These are phyloP conservation scores for Ophiosphaerella narmari DNA, from an alignment of 2,329 filamentous ascomycete species.

Conservation along the genomic window DNA sequence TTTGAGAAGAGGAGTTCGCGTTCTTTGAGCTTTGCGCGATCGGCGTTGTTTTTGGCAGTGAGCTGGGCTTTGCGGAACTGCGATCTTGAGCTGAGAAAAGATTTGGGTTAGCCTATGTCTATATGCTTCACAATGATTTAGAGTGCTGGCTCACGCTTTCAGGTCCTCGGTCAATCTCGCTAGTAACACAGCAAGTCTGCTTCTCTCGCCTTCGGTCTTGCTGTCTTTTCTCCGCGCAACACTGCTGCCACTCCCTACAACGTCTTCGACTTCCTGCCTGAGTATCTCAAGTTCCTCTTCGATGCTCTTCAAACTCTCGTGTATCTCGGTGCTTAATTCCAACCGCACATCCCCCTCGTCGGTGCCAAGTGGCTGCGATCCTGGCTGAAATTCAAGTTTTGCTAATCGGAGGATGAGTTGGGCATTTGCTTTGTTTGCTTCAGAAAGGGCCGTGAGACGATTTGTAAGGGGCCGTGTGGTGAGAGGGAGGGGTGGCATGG, in stretches of 20 bases:
- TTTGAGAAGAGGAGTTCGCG: slow-evolving; percentile 74
- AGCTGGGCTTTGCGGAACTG: slow-evolving; percentile 84
- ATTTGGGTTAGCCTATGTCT: slow-evolving; percentile 4
- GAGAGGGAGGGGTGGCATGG: slow-evolving; percentile 42
- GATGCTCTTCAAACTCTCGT: slow-evolving; percentile 73
- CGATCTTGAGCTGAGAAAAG: slow-evolving; percentile 56
- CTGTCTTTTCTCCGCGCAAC: slow-evolving; percentile 51
- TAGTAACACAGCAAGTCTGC: slow-evolving; percentile 68
- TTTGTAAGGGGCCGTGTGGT: slow-evolving; percentile 49
- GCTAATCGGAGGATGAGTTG: slow-evolving; percentile 61
- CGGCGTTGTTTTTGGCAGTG: slow-evolving; percentile 74
- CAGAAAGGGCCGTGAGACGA: slow-evolving; percentile 58
- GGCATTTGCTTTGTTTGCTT: slow-evolving; percentile 58
- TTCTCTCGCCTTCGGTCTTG: slow-evolving; percentile 65
- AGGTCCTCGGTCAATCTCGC: slow-evolving; percentile 72
- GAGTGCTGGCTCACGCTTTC: slow-evolving; percentile 60
- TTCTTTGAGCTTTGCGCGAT: slow-evolving; percentile 75
- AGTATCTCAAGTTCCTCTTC: slow-evolving; percentile 85
- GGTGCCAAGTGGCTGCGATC: slow-evolving; percentile 62
- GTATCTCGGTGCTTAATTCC: slow-evolving; percentile 81
- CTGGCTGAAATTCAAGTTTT: slow-evolving; percentile 65
- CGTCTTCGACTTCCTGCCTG: slow-evolving; percentile 75
- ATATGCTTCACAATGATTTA: too few relatives aligned
- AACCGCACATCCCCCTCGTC: slow-evolving; percentile 68
- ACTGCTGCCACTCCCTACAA: slow-evolving; percentile 53